Percentiles rank a stretch among this genome's conserved stretches.
These are phyloP conservation scores for Corchorus olitorius DNA, from an alignment of 345 rosid genomes.

Conservation along the genomic window DNA sequence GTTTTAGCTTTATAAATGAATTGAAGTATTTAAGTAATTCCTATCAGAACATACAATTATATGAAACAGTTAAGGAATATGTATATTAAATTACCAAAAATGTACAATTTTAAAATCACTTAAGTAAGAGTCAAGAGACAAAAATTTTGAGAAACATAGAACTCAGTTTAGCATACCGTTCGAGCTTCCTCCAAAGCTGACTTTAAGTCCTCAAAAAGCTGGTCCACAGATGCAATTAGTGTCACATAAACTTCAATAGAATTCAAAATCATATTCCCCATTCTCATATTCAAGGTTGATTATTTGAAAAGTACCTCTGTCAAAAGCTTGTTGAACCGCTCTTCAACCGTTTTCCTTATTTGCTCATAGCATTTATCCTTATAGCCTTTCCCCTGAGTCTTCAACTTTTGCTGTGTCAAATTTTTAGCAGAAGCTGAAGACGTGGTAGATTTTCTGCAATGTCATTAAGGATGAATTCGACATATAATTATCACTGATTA, in stretches of 20 bases:
- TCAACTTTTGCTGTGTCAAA: conserved; percentile 67
- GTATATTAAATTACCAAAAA: too few species aligned
- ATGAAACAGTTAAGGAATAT: too few species aligned
- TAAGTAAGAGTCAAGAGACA: neutral
- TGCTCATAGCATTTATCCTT: conserved; percentile 98
- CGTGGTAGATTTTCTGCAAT: conserved; percentile 63
- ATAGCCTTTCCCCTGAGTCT: conserved; percentile 88
- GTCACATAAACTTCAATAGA: conserved; percentile 19
- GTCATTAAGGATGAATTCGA: neutral
- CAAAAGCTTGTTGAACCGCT: conserved; percentile 78
- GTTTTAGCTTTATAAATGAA: neutral
- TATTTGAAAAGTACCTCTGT: conserved; percentile 49
- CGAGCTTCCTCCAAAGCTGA: conserved; percentile 98
- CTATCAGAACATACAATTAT: too few species aligned
- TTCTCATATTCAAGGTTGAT: neutral
- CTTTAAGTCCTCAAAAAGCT: conserved; percentile 91
- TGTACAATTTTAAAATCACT: too few species aligned
- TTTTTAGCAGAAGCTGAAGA: conserved; percentile 59
- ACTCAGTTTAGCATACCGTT: conserved; percentile 49
- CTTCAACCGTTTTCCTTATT: conserved; percentile 85
- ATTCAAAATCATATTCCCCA: conserved; percentile 15
- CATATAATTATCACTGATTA: neutral
- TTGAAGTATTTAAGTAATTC: neutral
- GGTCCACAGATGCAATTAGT: conserved; percentile 40
- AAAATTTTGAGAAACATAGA: conserved; percentile 5